phyloP scores from a whole-genome alignment of 2,329 filamentous ascomycete genomes.

The Fusarium sp. region DNA sequence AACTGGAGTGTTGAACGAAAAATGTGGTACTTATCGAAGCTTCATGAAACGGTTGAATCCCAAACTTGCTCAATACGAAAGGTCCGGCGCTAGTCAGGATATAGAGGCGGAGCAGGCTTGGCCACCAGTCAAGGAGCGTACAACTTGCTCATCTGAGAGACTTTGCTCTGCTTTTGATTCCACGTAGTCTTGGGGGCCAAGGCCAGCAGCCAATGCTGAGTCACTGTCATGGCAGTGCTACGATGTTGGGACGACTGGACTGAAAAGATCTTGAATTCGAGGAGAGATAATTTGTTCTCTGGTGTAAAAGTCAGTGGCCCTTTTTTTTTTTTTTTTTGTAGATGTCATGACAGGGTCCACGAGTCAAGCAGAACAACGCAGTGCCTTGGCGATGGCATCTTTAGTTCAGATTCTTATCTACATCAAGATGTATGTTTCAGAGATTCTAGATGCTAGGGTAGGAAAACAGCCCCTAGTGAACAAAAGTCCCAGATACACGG shows the following conservation, averaged over 20 bases:
- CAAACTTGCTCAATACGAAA: background rate
- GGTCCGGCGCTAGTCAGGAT: background rate
- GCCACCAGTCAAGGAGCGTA: background rate
- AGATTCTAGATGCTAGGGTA: background rate
- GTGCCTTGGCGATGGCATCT: background rate
- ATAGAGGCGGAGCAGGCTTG: background rate
- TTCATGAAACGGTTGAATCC: background rate
- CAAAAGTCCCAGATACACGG: background rate
- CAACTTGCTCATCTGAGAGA: background rate
- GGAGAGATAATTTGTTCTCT: background rate
- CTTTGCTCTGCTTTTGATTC: background rate
- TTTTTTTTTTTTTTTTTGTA: background rate
- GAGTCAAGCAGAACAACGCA: background rate
- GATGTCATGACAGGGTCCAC: background rate
- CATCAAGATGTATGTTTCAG: background rate
- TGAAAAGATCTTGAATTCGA: background rate
- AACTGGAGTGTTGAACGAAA: too few species aligned
- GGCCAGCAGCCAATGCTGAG: background rate
- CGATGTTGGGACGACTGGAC: background rate
- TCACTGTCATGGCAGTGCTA: background rate
- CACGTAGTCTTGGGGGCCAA: background rate
- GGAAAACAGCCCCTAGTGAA: background rate
- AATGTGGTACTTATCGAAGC: too few species aligned
- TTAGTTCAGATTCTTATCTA: background rate
- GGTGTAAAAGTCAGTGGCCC: background rate